Percentiles rank a stretch among this genome's conserved stretches.
Evolutionary conservation across 2,329 filamentous ascomycete genomes (phyloP).

Genomic region (Leptographium lundbergii): DNA sequence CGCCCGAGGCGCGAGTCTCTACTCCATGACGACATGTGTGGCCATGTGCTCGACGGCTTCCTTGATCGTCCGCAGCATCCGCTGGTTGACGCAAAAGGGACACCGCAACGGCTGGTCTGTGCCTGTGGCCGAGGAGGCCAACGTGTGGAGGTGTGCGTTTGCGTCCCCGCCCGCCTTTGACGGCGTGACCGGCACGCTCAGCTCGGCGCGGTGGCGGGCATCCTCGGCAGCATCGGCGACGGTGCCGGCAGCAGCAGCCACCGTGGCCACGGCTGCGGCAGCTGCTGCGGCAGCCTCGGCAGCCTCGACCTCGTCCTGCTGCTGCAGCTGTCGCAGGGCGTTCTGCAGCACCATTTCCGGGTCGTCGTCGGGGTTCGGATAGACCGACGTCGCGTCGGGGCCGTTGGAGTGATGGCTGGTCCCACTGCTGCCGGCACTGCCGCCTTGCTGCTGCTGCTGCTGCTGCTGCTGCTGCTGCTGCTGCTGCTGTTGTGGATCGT

Average conservation of each 20-base stretch:
- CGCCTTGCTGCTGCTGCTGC: no score
- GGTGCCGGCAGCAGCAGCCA: conserved; percentile 20
- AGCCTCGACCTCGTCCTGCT: conserved; percentile 45
- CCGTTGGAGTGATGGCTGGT: conserved; percentile 7
- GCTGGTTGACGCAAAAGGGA: conserved; percentile 48
- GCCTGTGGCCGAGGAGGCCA: conserved; percentile 1
- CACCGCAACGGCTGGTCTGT: conserved; percentile 40
- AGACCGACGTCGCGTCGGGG: conserved; percentile 16
- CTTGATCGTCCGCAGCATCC: conserved; percentile 47
- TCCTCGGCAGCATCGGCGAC: conserved; percentile 9
- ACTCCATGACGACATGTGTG: conserved; percentile 44
- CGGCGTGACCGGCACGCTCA: neutral
- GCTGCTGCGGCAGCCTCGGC: conserved; percentile 41
- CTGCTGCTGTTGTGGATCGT: conserved; percentile 16
- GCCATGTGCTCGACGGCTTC: conserved; percentile 51
- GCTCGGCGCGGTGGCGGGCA: neutral
- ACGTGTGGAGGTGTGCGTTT: neutral
- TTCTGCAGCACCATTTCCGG: conserved; percentile 47
- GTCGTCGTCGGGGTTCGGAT: conserved; percentile 32
- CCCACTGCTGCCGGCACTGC: no score
- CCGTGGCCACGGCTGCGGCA: conserved; percentile 37
- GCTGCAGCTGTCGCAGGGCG: conserved; percentile 43
- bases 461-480: neutral
- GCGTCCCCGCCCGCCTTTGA: conserved; percentile 3
- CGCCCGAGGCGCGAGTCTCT: neutral